Evolutionary conservation across 2,329 filamentous ascomycete genomes (phyloP), one percentile per base, ranked within the genome.

Genomic region (Leptosphaerulina australis): DNA sequence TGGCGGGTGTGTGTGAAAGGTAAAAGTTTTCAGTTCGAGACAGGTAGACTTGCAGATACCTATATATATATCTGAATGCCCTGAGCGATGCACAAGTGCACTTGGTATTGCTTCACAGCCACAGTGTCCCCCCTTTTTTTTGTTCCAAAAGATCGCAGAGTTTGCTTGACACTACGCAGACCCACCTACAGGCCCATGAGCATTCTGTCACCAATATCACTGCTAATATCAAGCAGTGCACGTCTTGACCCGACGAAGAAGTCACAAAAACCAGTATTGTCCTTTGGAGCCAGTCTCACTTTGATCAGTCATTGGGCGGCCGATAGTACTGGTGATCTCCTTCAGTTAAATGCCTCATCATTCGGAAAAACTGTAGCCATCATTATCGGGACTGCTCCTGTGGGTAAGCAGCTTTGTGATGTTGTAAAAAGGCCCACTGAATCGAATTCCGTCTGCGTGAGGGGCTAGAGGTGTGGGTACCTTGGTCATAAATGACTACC

Each of bases 391-490:
- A 5, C 6, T 36, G 44, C 17, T 50, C 60, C 24, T 35, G 55
- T n/a, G 26, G 29, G 33, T 22, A 35, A 39, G 50, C 14, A 2
- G 17, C 10, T 11, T 51, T 35, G 10, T 28, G 30, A 11, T 22
- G 1, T 43, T 44, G 31, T 37, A 49, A 50, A 61, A 53, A 6
- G 53, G 48, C 15, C 62, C 54, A 9, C 63, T 55, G 20, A 67
- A 63, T 58, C 63, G 67, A 7, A 40, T 51, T 11, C 63, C 58
- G n/a, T 56, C 36, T 4, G 31, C 31, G 9, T 36, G 24, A 30
- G 41, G 49, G 18, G 60, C 35, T 20, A 66, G 69, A 20, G 60
- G 58, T 4, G 64, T 52, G 40, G 71, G 73, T 2, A 69, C 61
- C 30, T 63, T 69, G 35, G 69, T 68, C 14, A 53, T 38, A 15